Evolutionary conservation across 129 eudicot genomes (phyloP).

Genomic region (Chrysanthemum lavandulifolium): DNA sequence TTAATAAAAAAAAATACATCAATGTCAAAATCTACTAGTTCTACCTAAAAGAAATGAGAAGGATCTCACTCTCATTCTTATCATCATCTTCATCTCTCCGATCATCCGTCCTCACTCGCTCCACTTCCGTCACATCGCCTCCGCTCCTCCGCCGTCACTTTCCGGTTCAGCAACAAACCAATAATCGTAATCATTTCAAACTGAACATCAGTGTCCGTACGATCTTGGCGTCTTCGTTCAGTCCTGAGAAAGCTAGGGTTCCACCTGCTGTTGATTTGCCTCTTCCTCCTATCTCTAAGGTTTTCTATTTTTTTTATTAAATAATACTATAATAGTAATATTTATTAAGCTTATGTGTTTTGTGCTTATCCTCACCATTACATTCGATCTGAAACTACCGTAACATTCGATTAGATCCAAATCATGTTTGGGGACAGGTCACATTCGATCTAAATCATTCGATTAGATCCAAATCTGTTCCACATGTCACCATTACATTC

Average conservation of each 20-base stretch:
- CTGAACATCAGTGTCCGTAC: constrained; percentile 3
- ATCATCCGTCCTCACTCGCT: constrained; percentile 25
- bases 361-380: no score
- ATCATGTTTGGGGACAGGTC: no score
- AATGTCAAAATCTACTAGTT: no score
- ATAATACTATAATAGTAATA: no score
- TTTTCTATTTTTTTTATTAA: no score
- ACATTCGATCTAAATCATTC: no score
- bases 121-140: constrained; percentile 9
- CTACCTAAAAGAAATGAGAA: constrained; percentile 27
- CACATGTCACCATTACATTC: no score
- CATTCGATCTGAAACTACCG: no score
- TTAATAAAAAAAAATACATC: no score
- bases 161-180: constrained; percentile 4
- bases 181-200: neutral
- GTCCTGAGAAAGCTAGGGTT: constrained; percentile 83
- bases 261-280: constrained; percentile 70
- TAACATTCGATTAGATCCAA: no score
- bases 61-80: constrained; percentile 24
- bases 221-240: constrained; percentile 63
- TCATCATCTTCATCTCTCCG: constrained; percentile 29
- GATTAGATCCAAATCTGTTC: no score
- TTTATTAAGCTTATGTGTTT: no score
- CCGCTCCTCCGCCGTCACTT: constrained; percentile 15
- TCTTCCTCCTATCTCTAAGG: constrained; percentile 79